phyloP scores from a whole-genome alignment of 768 basidiomycete genomes.

The Leccinellum luteum region DNA sequence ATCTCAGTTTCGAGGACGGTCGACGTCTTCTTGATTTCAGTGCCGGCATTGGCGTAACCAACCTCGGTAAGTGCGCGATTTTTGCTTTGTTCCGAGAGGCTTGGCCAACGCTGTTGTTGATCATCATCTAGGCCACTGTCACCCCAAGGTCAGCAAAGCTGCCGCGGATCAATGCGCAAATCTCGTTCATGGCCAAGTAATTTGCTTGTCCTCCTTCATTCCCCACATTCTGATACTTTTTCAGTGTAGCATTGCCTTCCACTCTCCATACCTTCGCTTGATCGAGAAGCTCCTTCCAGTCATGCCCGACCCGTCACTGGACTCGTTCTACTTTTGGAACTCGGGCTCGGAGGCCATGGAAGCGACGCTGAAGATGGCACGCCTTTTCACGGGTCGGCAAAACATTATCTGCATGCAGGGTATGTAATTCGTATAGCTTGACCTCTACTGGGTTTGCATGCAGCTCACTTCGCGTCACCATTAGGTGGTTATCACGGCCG shows the following conservation, averaged over 20 bases:
- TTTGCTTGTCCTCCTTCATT: background rate
- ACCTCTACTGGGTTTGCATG: background rate
- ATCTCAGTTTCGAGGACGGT: constrained; percentile 71
- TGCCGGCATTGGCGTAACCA: constrained; percentile 84
- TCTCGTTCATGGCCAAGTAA: constrained; percentile 76
- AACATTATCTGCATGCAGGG: constrained; percentile 94
- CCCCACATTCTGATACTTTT: background rate
- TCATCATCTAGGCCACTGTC: constrained; percentile 70
- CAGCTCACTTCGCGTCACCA: background rate
- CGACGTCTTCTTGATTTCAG: constrained; percentile 80
- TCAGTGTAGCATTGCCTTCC: constrained; percentile 87
- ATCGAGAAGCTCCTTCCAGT: constrained; percentile 81
- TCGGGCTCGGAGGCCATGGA: constrained; percentile 94
- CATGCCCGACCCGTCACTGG: constrained; percentile 89
- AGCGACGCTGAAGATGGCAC: constrained; percentile 84
- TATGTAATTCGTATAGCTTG: constrained; percentile 12
- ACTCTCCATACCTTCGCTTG: constrained; percentile 82
- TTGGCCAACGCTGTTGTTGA: background rate
- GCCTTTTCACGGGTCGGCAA: constrained; percentile 72
- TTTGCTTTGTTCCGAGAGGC: background rate
- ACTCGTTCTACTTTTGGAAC: constrained; percentile 98
- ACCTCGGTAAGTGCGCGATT: constrained; percentile 53
- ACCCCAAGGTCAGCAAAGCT: constrained; percentile 81
- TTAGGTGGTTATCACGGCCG: constrained; percentile 88
- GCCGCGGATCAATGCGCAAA: constrained; percentile 86